phyloP scores from a whole-genome alignment of 768 basidiomycete species.

The Leccinum variicolor region DNA sequence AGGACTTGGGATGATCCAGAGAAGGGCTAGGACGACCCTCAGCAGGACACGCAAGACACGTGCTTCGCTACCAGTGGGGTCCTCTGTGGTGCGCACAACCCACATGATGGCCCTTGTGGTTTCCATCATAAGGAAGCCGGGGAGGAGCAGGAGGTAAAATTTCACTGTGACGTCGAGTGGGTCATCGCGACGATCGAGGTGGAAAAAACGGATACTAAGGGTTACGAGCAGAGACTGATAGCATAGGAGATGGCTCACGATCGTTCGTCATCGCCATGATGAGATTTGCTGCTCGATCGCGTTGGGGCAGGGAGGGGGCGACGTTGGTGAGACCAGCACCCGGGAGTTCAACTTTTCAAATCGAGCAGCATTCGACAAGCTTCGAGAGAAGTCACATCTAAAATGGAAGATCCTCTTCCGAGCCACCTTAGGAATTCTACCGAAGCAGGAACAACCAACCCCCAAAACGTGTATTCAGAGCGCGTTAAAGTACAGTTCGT shows the following conservation, averaged over 20 bases:
- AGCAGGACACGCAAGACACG: slow-evolving; percentile 1
- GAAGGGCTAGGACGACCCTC: neutral
- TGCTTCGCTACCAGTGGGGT: neutral
- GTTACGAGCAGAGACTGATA: no score
- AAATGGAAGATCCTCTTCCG: slow-evolving; percentile 3
- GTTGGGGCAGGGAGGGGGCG: neutral
- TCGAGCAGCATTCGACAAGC: no score
- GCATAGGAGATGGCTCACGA: no score
- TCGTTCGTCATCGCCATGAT: no score
- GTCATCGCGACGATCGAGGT: no score
- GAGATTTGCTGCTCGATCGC: neutral
- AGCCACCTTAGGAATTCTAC: neutral
- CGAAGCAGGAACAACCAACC: neutral
- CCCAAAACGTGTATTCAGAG: neutral
- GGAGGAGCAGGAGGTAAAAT: slow-evolving; percentile 4
- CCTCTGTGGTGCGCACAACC: neutral
- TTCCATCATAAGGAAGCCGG: slow-evolving; percentile 15
- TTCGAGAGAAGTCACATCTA: neutral
- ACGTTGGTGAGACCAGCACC: no score
- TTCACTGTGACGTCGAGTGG: neutral
- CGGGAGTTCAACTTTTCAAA: neutral
- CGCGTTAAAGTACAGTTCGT: neutral
- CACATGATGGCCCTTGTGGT: neutral
- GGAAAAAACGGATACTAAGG: no score
- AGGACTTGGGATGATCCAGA: slow-evolving; percentile 2